Percentiles rank a stretch among this genome's conserved stretches.
These are phyloP conservation scores for Clarireedia monteithiana DNA, from an alignment of 2,329 filamentous ascomycete species.

Conservation along the genomic window DNA sequence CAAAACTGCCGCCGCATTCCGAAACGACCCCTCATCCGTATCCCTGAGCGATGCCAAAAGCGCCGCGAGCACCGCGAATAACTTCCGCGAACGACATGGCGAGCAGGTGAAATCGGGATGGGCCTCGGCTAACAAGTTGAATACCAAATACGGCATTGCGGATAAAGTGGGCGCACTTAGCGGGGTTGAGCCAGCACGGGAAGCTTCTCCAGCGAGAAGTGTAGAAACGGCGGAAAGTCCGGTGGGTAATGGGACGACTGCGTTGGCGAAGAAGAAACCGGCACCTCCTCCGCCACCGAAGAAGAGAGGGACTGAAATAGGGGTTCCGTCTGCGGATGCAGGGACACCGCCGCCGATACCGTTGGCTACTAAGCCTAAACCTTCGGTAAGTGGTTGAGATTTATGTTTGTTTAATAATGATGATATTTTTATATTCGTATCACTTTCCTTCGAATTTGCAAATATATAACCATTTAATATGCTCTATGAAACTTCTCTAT, in stretches of 20 bases:
- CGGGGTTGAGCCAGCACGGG: conserved; percentile 4
- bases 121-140: conserved; percentile 31
- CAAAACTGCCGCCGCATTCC: conserved; percentile 41
- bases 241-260: background rate
- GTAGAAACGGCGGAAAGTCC: conserved; percentile 11
- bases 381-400: conserved; percentile 25
- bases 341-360: conserved; percentile 23
- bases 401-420: conserved; percentile 4
- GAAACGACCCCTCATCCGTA: conserved; percentile 43
- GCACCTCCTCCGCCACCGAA: conserved; percentile 29
- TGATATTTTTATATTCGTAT: background rate
- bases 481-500: background rate
- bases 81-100: conserved; percentile 52
- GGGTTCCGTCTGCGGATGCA: conserved; percentile 7
- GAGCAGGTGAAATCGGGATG: conserved; percentile 49
- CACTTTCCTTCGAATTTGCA: background rate
- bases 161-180: conserved; percentile 24
- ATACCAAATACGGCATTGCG: conserved; percentile 28
- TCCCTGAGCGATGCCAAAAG: conserved; percentile 41
- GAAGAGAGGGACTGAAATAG: conserved; percentile 14
- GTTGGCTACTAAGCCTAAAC: conserved; percentile 28
- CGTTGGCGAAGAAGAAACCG: conserved; percentile 28
- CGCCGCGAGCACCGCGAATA: conserved; percentile 45
- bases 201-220: conserved; percentile 8
- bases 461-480: background rate